Evolutionary conservation across 2,329 filamentous ascomycete species (phyloP), one percentile per base, ranked within the genome.

Genomic region (Calonectria multiphialidica): DNA sequence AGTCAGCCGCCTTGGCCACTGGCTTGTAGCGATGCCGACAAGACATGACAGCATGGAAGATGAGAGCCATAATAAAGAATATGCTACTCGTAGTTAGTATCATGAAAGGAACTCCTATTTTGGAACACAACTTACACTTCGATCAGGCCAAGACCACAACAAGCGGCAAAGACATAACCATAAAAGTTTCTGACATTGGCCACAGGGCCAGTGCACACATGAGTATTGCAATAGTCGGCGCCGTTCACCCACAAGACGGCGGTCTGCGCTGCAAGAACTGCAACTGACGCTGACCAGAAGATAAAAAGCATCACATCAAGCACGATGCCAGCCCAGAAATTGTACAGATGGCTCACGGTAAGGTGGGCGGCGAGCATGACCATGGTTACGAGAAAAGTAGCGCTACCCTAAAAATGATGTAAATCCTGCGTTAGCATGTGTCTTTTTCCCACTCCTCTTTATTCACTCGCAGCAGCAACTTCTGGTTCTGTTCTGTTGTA

Each of bases 301-400:
- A 91, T 71, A 62, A 88, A 77, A 35, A 88, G 84, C 66, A 88
- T 83, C 16, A 87, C 84, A 74, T 91, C 89, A 37, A 91, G 81
- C 18, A 81, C 82, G 3, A 91, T 79, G 8, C 88, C 83, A 25
- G 87, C 86, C 86, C 88, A 90, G 80, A 88, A 88, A 79, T 90
- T 91, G 80, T 87, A 90, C 16, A 83, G 76, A 3, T 79, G 79
- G n/a, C 84, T 82, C 1, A 81, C 77, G n/a, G 82, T 83, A 45
- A 82, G 83, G 47, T 84, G 81, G 16, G 86, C 84, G 15, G 86
- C 80, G 9, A 89, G 77, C 65, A 85, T 81, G 80, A 90, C 91
- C 71, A 86, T 80, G 62, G 82, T 83, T 35, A 84, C 80, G 69
- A 87, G 81, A 15, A 90, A 59, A 5, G 87, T 88, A 37, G 83